A percentile compares a stretch with the other conserved stretches of the same genome.
These are phyloP conservation scores for Phanerochaete sordida DNA, from an alignment of 768 basidiomycete genomes.

Conservation along the genomic window DNA sequence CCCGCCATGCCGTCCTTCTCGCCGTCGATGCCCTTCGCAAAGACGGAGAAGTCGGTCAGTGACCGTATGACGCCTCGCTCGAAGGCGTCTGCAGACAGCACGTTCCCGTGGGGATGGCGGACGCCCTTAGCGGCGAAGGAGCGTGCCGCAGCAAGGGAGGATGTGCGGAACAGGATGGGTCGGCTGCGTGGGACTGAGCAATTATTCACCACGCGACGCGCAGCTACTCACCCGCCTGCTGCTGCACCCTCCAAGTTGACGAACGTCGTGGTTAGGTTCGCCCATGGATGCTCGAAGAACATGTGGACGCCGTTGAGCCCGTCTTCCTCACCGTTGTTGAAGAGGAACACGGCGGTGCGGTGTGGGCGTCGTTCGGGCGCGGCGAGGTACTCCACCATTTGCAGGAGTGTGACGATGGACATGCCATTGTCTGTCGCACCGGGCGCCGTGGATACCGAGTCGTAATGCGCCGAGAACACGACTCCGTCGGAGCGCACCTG, in stretches of 20 bases:
- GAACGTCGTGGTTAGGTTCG: slow-evolving; percentile 59
- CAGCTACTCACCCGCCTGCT: slow-evolving; percentile 58
- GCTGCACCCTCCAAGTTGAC: slow-evolving; percentile 83
- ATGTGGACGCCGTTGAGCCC: slow-evolving; percentile 68
- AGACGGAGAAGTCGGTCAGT: slow-evolving; percentile 72
- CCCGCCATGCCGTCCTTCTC: slow-evolving; percentile 51
- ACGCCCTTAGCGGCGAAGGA: slow-evolving; percentile 42
- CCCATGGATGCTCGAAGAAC: slow-evolving; percentile 71
- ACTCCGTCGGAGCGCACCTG: slow-evolving; percentile 38
- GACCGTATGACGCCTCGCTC: slow-evolving; percentile 61
- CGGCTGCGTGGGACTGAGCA: slow-evolving; percentile 40
- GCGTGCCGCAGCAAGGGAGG: slow-evolving; percentile 52
- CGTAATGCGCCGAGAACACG: slow-evolving; percentile 79
- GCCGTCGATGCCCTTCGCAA: slow-evolving; percentile 32
- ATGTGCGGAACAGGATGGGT: slow-evolving; percentile 72
- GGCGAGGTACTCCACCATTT: slow-evolving; percentile 48
- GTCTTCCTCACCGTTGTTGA: slow-evolving; percentile 86
- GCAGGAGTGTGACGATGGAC: slow-evolving; percentile 62
- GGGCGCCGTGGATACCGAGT: slow-evolving; percentile 71
- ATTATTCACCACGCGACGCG: background rate
- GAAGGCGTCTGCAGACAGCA: slow-evolving; percentile 68
- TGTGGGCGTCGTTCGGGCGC: slow-evolving; percentile 38
- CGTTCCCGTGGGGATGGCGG: slow-evolving; percentile 69
- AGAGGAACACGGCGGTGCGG: slow-evolving; percentile 73
- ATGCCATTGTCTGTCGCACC: slow-evolving; percentile 82